These are phyloP conservation scores for Lonicera japonica DNA, from an alignment of 129 eudicot genomes.

Conservation along the genomic window DNA sequence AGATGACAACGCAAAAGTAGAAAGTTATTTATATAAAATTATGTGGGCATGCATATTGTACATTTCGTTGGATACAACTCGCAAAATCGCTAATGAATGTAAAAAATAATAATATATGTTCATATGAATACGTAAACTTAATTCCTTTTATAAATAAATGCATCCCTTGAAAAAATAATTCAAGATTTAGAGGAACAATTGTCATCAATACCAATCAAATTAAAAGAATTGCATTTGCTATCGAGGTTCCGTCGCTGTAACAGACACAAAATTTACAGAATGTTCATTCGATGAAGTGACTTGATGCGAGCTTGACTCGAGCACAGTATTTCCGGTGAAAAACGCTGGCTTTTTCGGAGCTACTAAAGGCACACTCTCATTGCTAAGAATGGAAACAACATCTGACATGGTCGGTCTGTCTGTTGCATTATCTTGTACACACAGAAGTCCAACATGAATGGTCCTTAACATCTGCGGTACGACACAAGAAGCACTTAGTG, in stretches of 20 bases:
- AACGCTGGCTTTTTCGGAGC: slow-evolving; percentile 8
- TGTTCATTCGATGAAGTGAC: not conserved
- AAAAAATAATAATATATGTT: no score
- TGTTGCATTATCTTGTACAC: slow-evolving; percentile 35
- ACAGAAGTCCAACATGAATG: slow-evolving; percentile 29
- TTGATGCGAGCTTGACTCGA: slow-evolving; percentile 2
- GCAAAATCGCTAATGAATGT: no score
- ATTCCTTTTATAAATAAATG: no score
- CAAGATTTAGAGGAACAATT: no score
- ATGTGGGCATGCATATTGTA: no score
- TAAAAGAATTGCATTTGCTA: no score
- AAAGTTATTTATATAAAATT: no score
- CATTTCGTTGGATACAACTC: no score
- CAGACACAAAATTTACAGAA: slow-evolving; percentile 17
- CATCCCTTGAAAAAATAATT: no score
- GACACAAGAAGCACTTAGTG: slow-evolving; percentile 2
- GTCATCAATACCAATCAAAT: no score
- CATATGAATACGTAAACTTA: no score
- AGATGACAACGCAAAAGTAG: no score
- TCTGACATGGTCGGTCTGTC: slow-evolving; percentile 45
- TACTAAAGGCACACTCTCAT: slow-evolving; percentile 21
- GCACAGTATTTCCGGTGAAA: slow-evolving; percentile 13
- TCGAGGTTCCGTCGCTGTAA: slow-evolving; percentile 25
- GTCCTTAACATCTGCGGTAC: slow-evolving; percentile 15
- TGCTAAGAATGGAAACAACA: slow-evolving; percentile 30